phyloP scores from a whole-genome alignment of 441 rosid genomes.

The Daphne laureola region DNA sequence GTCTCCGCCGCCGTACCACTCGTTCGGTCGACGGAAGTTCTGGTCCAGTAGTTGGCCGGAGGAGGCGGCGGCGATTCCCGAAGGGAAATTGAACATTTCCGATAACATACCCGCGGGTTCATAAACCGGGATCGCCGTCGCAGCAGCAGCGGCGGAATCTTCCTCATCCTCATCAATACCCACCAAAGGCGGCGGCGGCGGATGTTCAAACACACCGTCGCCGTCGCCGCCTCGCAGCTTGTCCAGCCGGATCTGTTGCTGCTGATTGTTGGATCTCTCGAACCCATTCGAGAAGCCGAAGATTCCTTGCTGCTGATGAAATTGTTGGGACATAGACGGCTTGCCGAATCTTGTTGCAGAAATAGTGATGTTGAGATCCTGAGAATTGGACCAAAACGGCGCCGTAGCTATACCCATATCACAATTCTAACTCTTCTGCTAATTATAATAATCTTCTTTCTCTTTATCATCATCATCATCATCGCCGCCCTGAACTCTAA shows the following conservation, averaged over 20 bases:
- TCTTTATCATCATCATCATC: slow-evolving; percentile 22
- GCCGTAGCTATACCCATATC: slow-evolving; percentile 77
- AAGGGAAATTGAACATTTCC: slow-evolving; percentile 81
- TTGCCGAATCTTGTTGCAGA: slow-evolving; percentile 18
- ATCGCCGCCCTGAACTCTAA: slow-evolving; percentile 10
- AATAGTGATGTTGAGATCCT: slow-evolving; percentile 9
- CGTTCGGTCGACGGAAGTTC: slow-evolving; percentile 30
- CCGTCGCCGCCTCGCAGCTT: slow-evolving; percentile 33
- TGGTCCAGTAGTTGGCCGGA: slow-evolving; percentile 43
- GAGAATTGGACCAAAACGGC: slow-evolving; percentile 14
- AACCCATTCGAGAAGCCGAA: slow-evolving; percentile 71
- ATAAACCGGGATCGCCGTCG: slow-evolving; percentile 51
- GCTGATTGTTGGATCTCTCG: slow-evolving; percentile 40
- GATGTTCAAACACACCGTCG: slow-evolving; percentile 28
- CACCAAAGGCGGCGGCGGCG: slow-evolving; percentile 33
- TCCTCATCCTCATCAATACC: slow-evolving; percentile 52
- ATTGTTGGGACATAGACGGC: slow-evolving; percentile 78
- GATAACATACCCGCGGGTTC: slow-evolving; percentile 85
- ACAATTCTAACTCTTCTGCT: neutral
- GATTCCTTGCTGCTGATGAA: slow-evolving; percentile 63
- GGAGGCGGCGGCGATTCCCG: slow-evolving; percentile 30
- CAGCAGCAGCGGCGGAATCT: slow-evolving; percentile 40
- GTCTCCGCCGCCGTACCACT: slow-evolving; percentile 29
- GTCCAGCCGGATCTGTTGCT: slow-evolving; percentile 56
- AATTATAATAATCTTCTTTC: slow-evolving; percentile 24